These are phyloP conservation scores for Tylopilus plumbeoviolaceoides DNA, from an alignment of 768 basidiomycete genomes.

Conservation along the genomic window DNA sequence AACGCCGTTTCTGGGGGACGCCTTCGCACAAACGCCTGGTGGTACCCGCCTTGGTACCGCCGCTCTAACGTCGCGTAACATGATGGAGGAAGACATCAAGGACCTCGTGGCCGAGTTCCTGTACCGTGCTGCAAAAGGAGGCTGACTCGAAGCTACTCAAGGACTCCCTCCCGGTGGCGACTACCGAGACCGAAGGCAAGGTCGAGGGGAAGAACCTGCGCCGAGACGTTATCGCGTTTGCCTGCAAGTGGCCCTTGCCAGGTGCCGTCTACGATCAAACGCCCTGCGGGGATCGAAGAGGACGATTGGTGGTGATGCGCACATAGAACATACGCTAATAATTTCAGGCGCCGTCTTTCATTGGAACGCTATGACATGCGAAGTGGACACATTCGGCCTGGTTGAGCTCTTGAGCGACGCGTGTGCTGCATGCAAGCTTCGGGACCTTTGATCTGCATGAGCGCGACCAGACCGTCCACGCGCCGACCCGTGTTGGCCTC, in stretches of 20 bases:
- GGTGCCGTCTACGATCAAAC: slow-evolving; percentile 56
- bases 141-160: slow-evolving; percentile 92
- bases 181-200: slow-evolving; percentile 61
- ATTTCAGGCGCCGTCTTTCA: neutral
- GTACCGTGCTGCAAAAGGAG: slow-evolving; percentile 95
- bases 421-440: too few species aligned
- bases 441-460: too few species aligned
- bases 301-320: slow-evolving; percentile 32
- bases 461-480: too few species aligned
- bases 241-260: too few species aligned
- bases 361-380: too few species aligned
- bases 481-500: too few species aligned
- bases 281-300: slow-evolving; percentile 64
- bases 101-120: slow-evolving; percentile 86
- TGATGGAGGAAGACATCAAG: slow-evolving; percentile 85
- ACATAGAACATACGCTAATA: neutral
- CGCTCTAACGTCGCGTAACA: slow-evolving; percentile 91
- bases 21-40: slow-evolving; percentile 92
- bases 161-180: slow-evolving; percentile 88
- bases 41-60: slow-evolving; percentile 96
- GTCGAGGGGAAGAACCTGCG: too few species aligned
- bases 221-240: too few species aligned
- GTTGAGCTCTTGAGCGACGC: too few species aligned
- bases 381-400: too few species aligned
- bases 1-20: slow-evolving; percentile 97